Conservation (phyloP, 148 eudicot species). For the Chenopodium album region DNA sequence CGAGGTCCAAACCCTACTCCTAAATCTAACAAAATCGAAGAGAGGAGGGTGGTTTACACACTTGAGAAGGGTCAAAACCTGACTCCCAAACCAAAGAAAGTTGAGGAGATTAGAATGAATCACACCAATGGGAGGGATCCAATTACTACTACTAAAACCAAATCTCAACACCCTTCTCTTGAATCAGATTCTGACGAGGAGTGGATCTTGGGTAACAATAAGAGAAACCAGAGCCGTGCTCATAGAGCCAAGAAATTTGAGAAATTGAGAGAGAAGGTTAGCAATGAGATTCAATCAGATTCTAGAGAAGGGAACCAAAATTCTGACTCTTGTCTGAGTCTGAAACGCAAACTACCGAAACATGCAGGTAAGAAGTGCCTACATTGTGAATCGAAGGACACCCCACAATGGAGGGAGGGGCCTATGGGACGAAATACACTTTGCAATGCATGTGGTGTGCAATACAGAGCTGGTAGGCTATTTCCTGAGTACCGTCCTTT, state of each 20-base stretch:
- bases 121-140: not conserved
- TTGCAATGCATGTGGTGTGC: constrained; percentile 41
- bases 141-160: not conserved
- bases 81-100: not conserved
- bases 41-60: not conserved
- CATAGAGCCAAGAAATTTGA: not conserved
- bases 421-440: constrained; percentile 29
- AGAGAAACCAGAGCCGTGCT: constrained; percentile 7
- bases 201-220: not conserved
- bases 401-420: constrained; percentile 39
- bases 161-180: not conserved
- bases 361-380: constrained; percentile 18
- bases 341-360: not conserved
- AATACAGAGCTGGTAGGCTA: constrained; percentile 25
- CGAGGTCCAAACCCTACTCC: not conserved
- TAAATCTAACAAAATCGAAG: not conserved
- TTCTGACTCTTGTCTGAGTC: not conserved
- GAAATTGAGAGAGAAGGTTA: not conserved
- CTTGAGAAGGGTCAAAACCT: not conserved
- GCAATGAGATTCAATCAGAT: not conserved
- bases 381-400: constrained; percentile 29
- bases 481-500: constrained; percentile 34
- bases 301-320: not conserved
- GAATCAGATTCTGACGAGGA: not conserved
- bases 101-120: not conserved